Percentiles rank a stretch among this genome's conserved stretches.
phyloP scores from a whole-genome alignment of 371 early-diverging fungal genomes.

The Mortierella sp. region DNA sequence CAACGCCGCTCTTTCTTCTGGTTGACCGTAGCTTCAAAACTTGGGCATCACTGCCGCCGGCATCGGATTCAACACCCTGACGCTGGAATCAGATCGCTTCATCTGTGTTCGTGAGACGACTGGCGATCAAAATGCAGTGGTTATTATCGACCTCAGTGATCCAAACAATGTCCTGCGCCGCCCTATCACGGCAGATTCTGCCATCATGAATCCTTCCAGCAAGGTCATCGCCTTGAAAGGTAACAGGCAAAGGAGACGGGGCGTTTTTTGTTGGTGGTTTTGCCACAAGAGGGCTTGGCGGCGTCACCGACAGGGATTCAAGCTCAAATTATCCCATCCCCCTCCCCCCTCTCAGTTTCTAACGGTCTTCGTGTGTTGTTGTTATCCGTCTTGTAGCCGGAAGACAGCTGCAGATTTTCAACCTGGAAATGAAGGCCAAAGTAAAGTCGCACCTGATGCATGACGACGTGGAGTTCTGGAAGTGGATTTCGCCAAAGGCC shows the following conservation, averaged over 20 bases:
- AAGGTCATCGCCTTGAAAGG: slow-evolving; percentile 97
- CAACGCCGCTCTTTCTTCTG: background rate
- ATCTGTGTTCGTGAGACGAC: slow-evolving; percentile 96
- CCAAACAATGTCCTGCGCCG: slow-evolving; percentile 85
- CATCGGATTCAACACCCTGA: slow-evolving; percentile 97
- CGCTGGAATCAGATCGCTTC: slow-evolving; percentile 97
- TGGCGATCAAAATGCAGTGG: slow-evolving; percentile 89
- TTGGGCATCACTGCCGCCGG: slow-evolving; percentile 93
- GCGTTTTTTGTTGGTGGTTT: too few relatives aligned
- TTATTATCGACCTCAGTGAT: slow-evolving; percentile 92
- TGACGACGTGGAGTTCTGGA: slow-evolving; percentile 97
- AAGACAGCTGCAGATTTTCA: slow-evolving; percentile 95
- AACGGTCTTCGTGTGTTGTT: too few relatives aligned
- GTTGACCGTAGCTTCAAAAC: slow-evolving; percentile 78
- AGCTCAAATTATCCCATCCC: too few relatives aligned
- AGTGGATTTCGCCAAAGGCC: slow-evolving; percentile 89
- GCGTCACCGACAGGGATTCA: too few relatives aligned
- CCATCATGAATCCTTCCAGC: slow-evolving; percentile 95
- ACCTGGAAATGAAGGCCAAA: slow-evolving; percentile 94
- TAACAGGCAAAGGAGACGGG: slow-evolving; percentile 53
- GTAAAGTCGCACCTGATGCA: slow-evolving; percentile 91
- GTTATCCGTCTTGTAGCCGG: slow-evolving; percentile 67
- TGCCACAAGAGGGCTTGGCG: too few relatives aligned
- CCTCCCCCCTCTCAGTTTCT: too few relatives aligned
- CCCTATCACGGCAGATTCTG: slow-evolving; percentile 97